Evolutionary conservation across 169 alveolate genomes (phyloP), one percentile per base, ranked within the genome.

Genomic region (Babesia gibsoni): DNA sequence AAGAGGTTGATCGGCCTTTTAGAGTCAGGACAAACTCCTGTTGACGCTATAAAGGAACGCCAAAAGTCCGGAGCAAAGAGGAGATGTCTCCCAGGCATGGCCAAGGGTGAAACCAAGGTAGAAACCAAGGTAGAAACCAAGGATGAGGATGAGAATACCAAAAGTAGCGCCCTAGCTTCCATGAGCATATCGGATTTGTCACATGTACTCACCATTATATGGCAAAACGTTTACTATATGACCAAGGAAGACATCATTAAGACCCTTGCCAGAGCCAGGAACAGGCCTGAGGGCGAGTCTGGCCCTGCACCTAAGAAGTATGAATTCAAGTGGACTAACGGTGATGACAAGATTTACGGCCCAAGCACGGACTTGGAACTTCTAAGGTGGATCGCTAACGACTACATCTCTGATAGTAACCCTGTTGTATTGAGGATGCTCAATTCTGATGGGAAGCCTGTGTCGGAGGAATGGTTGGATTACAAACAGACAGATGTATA

Each of bases 201-300:
- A n/a, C 84, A 75, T 35, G 78, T 59, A 29, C 80, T 75, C 8
- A 75, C 79, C 12, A 56, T 75, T 16, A 75, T 41, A 12, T 75
- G 84, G 84, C 70, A 66, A 32, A 75, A 75, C 35, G 84, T 75
- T 23, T 75, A 75, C 50, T 75, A 59, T 56, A 75, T 75, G 84
- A 65, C 78, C 9, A 75, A 59, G 45, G 84, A 75, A 20, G 84
- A 75, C 20, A 75, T 75, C 25, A 39, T 25, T 4, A 64, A 54
- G 23, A 29, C 84, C 30, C 67, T 75, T 35, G 49, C 35, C 30
- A 45, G 18, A 23, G 68, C 58, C 72, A 72, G 35, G 45, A 52
- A 48, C 35, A 16, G 57, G 29, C 32, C 42, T 9, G 29, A n/a
- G 25, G 30, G 73, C 52, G 56, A 52, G 1, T 18, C 39, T 14